These are phyloP conservation scores for Phytophthora pistaciae DNA, from an alignment of 352 stramenopile genomes.

Conservation along the genomic window DNA sequence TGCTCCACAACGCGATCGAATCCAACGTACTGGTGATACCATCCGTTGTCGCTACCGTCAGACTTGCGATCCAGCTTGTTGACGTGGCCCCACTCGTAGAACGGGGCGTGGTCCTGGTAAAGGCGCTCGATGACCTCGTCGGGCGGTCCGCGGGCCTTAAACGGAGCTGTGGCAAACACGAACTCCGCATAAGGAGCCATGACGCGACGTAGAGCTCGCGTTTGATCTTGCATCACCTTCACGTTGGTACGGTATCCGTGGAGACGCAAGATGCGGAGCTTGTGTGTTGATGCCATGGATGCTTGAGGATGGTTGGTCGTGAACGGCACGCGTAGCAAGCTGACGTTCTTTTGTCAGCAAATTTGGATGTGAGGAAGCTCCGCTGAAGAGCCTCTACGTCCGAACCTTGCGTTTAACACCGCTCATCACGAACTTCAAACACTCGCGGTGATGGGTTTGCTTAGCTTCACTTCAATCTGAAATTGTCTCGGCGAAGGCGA, in stretches of 20 bases:
- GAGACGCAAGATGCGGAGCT: conserved; percentile 59
- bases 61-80: conserved; percentile 32
- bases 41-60: conserved; percentile 35
- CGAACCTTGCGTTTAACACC: neutral
- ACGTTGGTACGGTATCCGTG: conserved; percentile 66
- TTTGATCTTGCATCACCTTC: conserved; percentile 63
- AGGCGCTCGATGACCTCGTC: conserved; percentile 49
- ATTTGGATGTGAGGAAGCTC: conserved; percentile 1
- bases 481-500: neutral
- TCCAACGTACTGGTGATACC: conserved; percentile 52
- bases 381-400: neutral
- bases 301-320: too few relatives aligned
- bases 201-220: conserved; percentile 37
- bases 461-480: neutral
- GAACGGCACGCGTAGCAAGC: too few relatives aligned
- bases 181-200: conserved; percentile 56
- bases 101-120: conserved; percentile 45
- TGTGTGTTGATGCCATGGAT: too few relatives aligned
- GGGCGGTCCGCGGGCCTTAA: conserved; percentile 35
- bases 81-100: conserved; percentile 52
- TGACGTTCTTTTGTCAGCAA: neutral
- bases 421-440: neutral
- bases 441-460: neutral
- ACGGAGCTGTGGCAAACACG: conserved; percentile 52
- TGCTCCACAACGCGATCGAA: conserved; percentile 51